Evolutionary conservation across 495 filamentous ascomycete species (phyloP).

Genomic region (Lasiosphaeria hispida): DNA sequence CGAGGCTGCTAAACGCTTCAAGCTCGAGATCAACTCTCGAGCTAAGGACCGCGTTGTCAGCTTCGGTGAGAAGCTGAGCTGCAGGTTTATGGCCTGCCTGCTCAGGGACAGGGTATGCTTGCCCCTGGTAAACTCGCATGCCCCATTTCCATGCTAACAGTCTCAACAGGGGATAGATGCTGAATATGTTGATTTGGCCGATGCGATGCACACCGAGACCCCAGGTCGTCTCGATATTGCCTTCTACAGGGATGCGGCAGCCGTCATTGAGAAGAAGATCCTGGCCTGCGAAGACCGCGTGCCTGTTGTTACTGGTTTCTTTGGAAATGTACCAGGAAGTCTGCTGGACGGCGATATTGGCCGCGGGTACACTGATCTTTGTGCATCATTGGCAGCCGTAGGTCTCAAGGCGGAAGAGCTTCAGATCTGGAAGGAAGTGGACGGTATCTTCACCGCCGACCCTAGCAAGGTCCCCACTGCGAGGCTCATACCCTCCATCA

Average conservation of each 20-base stretch:
- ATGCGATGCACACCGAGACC: slow-evolving; percentile 64
- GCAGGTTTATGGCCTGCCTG: slow-evolving; percentile 78
- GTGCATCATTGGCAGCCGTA: slow-evolving; percentile 78
- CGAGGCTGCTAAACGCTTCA: slow-evolving; percentile 54
- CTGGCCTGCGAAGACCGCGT: slow-evolving; percentile 65
- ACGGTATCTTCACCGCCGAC: slow-evolving; percentile 87
- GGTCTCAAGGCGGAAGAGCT: slow-evolving; percentile 74
- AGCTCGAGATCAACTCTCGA: slow-evolving; percentile 70
- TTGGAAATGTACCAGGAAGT: slow-evolving; percentile 79
- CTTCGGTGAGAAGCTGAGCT: slow-evolving; percentile 91
- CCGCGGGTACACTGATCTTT: slow-evolving; percentile 87
- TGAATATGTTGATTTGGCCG: slow-evolving; percentile 81
- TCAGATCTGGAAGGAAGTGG: slow-evolving; percentile 92
- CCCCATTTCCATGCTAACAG: background rate
- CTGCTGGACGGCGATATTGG: slow-evolving; percentile 74
- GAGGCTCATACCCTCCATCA: slow-evolving; percentile 70
- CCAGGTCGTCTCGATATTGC: slow-evolving; percentile 63
- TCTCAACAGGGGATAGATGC: slow-evolving; percentile 62
- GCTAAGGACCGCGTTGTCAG: slow-evolving; percentile 88
- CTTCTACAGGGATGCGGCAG: slow-evolving; percentile 77
- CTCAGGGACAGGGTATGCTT: slow-evolving; percentile 58
- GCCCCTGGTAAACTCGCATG: background rate
- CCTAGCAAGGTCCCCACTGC: slow-evolving; percentile 86
- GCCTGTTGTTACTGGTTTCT: slow-evolving; percentile 82
- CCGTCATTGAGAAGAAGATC: slow-evolving; percentile 64